These are phyloP conservation scores for Nicotiana undulata DNA, from an alignment of 257 asterid species.

Conservation along the genomic window DNA sequence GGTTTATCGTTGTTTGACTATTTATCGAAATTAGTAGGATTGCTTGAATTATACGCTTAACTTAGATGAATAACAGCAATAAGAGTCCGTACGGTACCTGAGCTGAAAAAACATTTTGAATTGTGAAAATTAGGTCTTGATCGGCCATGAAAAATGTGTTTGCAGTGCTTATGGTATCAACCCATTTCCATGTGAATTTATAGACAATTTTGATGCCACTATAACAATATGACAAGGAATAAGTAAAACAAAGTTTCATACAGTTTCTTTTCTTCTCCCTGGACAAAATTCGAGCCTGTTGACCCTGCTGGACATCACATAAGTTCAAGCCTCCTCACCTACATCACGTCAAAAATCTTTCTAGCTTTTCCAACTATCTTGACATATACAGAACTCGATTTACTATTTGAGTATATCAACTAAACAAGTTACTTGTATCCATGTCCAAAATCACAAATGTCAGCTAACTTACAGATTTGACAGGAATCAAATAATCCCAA, in stretches of 20 bases:
- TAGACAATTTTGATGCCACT: neutral
- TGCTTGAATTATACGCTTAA: neutral
- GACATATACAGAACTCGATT: neutral
- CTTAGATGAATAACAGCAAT: neutral
- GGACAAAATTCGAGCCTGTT: neutral
- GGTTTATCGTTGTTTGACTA: neutral
- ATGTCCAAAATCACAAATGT: neutral
- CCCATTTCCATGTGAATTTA: neutral
- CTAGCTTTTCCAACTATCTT: neutral
- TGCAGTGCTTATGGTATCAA: no score
- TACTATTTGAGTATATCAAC: neutral
- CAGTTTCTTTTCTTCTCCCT: neutral
- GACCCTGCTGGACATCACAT: neutral
- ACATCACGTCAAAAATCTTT: neutral
- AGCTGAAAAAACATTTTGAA: conserved; percentile 19
- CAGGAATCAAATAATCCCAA: neutral
- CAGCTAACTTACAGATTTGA: no score
- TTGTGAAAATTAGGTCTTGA: conserved; percentile 8
- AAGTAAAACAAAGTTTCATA: neutral
- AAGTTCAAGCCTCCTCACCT: neutral
- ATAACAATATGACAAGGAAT: neutral
- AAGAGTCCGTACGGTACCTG: conserved; percentile 36
- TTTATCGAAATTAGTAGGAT: neutral
- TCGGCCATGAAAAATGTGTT: conserved; percentile 23
- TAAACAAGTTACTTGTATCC: neutral